phyloP scores from a whole-genome alignment of 345 rosid species.

The Melastoma malabathricum region DNA sequence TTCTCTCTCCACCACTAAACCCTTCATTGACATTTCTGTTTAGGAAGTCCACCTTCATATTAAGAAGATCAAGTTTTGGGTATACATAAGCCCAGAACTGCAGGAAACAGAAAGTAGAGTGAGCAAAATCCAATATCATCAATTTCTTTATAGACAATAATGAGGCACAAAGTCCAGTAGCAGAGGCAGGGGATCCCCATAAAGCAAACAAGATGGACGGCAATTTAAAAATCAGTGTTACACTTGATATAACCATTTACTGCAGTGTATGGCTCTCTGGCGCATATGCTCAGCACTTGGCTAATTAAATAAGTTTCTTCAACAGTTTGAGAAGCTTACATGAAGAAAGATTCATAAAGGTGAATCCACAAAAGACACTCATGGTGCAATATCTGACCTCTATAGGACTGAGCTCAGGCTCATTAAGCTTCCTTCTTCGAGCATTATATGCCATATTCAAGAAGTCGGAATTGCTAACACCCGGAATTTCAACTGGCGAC shows the following conservation, averaged over 20 bases:
- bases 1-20: constrained; percentile 96
- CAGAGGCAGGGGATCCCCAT: too few relatives aligned
- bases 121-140: neutral
- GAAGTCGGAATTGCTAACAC: constrained; percentile 85
- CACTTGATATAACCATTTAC: too few relatives aligned
- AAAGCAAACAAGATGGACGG: too few relatives aligned
- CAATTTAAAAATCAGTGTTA: too few relatives aligned
- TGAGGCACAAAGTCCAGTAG: too few relatives aligned
- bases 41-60: constrained; percentile 84
- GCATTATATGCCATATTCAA: constrained; percentile 95
- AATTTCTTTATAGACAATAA: neutral
- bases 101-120: constrained; percentile 15
- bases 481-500: constrained; percentile 85
- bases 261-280: too few relatives aligned
- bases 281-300: too few relatives aligned
- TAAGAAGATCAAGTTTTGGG: constrained; percentile 73
- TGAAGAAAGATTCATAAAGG: too few relatives aligned
- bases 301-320: too few relatives aligned
- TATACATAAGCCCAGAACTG: constrained; percentile 71
- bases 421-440: constrained; percentile 53
- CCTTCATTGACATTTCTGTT: constrained; percentile 98
- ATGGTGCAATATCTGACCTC: constrained; percentile 32
- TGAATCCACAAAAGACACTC: too few relatives aligned
- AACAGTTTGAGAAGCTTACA: too few relatives aligned
- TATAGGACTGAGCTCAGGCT: constrained; percentile 80